Evolutionary conservation across 169 alveolate genomes (phyloP).

Genomic region (Condylostoma magnum): DNA sequence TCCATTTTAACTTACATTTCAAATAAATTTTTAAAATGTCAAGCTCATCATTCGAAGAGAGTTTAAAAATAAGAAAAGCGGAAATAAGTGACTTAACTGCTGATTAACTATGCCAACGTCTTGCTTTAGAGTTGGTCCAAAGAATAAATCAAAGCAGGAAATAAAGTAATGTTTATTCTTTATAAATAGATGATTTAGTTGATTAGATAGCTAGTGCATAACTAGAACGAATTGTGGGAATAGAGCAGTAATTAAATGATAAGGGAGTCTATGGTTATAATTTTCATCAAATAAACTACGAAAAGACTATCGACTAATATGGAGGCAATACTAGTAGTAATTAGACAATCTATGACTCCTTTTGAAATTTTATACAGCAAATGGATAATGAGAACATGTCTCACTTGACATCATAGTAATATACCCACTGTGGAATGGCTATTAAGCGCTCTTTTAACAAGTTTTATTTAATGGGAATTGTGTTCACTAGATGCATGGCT

Average conservation of each 20-base stretch:
- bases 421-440: background rate
- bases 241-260: background rate
- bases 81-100: background rate
- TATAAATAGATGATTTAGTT: conserved; percentile 5
- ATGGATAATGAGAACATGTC: background rate
- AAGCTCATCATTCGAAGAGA: background rate
- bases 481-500: background rate
- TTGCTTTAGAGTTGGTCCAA: background rate
- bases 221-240: background rate
- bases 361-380: background rate
- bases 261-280: conserved; percentile 9
- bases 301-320: background rate
- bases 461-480: background rate
- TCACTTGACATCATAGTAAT: background rate
- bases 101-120: background rate
- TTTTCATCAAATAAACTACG: background rate
- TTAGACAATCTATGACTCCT: background rate
- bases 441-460: background rate
- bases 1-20: background rate
- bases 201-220: background rate
- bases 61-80: background rate
- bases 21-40: conserved; percentile 3
- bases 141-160: background rate
- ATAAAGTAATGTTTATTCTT: background rate
- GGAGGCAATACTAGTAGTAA: background rate